phyloP scores from a whole-genome alignment of 176 grass and related monocot genomes.

The Oryza officinalis region DNA sequence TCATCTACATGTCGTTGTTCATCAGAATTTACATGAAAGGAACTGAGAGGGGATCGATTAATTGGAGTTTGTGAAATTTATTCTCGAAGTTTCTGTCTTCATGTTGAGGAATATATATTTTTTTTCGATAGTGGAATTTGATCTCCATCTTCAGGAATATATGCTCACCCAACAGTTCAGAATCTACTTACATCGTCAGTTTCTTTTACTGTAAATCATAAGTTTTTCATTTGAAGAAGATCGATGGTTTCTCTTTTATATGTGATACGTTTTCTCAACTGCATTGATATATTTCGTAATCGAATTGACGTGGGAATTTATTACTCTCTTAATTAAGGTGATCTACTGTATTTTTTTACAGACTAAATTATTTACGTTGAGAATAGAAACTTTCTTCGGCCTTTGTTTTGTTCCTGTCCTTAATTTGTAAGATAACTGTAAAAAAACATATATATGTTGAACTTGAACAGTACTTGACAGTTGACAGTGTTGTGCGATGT shows the following conservation, averaged over 20 bases:
- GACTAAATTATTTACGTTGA: background rate
- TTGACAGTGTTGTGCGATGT: background rate
- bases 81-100: background rate
- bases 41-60: too few relatives aligned
- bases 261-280: too few relatives aligned
- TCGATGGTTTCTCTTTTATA: too few relatives aligned
- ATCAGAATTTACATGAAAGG: background rate
- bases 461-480: background rate
- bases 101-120: background rate
- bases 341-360: background rate
- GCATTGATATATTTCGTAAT: background rate
- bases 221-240: too few relatives aligned
- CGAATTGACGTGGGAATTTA: background rate
- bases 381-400: background rate
- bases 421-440: background rate
- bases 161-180: background rate
- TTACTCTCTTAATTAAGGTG: background rate
- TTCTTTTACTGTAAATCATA: background rate
- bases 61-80: background rate
- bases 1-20: background rate
- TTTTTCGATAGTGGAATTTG: too few relatives aligned
- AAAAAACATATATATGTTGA: background rate
- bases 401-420: background rate
- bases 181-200: background rate
- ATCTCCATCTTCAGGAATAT: background rate